phyloP scores from a whole-genome alignment of 1,139 yeast species.

The Petasospora fabianii region DNA sequence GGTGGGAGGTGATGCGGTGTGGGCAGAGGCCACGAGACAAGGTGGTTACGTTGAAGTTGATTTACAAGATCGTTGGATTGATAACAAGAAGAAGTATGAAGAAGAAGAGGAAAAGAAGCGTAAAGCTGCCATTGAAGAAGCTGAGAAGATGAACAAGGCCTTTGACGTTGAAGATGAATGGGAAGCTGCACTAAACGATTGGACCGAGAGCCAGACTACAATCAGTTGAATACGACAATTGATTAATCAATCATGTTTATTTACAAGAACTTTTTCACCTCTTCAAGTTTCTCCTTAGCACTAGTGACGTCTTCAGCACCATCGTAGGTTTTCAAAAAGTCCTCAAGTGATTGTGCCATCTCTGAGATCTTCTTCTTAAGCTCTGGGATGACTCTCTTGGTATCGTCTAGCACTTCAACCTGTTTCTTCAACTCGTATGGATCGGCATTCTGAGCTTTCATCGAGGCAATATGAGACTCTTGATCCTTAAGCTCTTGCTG shows the following conservation, averaged over 20 bases:
- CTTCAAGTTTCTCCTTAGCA: constrained; percentile 27
- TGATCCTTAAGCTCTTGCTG: constrained; percentile 63
- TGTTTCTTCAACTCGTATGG: constrained; percentile 70
- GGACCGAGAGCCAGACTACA: constrained; percentile 46
- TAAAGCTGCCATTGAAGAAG: constrained; percentile 33
- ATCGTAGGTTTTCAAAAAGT: constrained; percentile 35
- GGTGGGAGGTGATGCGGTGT: constrained; percentile 89
- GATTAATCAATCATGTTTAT: not conserved
- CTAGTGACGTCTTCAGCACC: constrained; percentile 37
- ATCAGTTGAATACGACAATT: constrained; percentile 14
- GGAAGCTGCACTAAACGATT: constrained; percentile 61
- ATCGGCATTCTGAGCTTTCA: constrained; percentile 45
- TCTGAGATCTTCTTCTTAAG: constrained; percentile 49
- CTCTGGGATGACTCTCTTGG: constrained; percentile 65
- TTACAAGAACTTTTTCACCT: constrained; percentile 21
- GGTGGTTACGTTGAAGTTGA: constrained; percentile 55
- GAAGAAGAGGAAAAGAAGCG: constrained; percentile 49
- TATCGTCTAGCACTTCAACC: constrained; percentile 62
- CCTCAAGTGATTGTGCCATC: constrained; percentile 45
- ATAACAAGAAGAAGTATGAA: constrained; percentile 74
- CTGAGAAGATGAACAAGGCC: constrained; percentile 33
- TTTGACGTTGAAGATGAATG: constrained; percentile 65
- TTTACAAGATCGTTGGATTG: constrained; percentile 95
- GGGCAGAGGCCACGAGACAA: constrained; percentile 93
- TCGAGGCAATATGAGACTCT: constrained; percentile 42